Conservation (phyloP, 495 filamentous ascomycete genomes). For the Penicillium turbatum region DNA sequence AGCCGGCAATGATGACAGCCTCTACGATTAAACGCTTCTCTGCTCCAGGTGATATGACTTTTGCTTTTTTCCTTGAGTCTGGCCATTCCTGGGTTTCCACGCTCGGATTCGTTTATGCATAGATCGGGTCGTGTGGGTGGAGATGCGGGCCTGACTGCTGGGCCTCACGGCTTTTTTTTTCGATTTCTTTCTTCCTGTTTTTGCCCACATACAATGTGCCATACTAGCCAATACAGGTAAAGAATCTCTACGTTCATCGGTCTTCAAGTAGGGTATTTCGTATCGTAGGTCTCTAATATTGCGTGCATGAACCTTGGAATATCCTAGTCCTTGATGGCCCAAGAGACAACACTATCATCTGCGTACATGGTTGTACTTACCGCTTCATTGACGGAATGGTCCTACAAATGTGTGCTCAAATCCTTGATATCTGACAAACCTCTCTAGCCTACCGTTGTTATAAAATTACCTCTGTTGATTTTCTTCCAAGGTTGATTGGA, state of each 20-base stretch:
- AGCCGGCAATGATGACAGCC: conserved; percentile 82
- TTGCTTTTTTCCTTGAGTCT: conserved; percentile 13
- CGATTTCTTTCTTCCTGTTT: conserved; percentile 12
- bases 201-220: conserved; percentile 27
- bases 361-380: too few relatives aligned
- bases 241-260: conserved; percentile 17
- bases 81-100: conserved; percentile 11
- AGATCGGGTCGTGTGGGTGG: conserved; percentile 19
- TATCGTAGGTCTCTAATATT: background rate
- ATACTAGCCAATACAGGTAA: conserved; percentile 27
- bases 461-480: too few relatives aligned
- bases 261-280: conserved; percentile 7
- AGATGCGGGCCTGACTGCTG: conserved; percentile 14
- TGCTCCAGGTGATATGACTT: conserved; percentile 10
- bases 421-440: too few relatives aligned
- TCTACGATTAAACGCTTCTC: conserved; percentile 58
- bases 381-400: too few relatives aligned
- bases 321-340: too few relatives aligned
- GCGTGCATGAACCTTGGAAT: too few relatives aligned
- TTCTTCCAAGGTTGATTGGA: too few relatives aligned
- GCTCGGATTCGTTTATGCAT: conserved; percentile 16
- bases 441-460: too few relatives aligned
- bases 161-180: conserved; percentile 9
- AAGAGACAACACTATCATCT: too few relatives aligned
- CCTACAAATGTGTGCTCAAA: too few relatives aligned